Base-by-base conservation (phyloP, 345 rosid genomes). In the Anacardium occidentale region DNA sequence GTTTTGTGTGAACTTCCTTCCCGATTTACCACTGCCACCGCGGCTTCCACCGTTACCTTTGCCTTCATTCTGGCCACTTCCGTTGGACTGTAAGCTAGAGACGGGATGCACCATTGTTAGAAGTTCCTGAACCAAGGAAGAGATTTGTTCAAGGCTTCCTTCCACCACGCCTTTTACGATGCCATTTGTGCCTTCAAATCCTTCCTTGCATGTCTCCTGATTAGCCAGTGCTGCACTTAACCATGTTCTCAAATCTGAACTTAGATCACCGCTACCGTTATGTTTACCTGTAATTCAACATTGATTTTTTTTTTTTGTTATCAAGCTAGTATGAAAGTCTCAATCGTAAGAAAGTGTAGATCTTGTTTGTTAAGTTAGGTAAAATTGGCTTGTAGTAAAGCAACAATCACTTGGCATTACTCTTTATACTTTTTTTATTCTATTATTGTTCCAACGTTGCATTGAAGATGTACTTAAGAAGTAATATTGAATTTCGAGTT, bases 121-220 rank as follows among this genome's bases (percentile, higher is more conserved):
- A 64, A 93, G 87, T 10, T 87, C 54, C 6, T 70, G 78, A 62
- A 93, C 80, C 51, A 81, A 29, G 15, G 88, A 78, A 22, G 81
- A 69, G 74, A 89, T 83, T 52, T 83, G 88, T 74, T 63, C 70
- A 8, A 93, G 84, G 75, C 95, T 77, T 24, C 88, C 85, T 22
- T 84, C 64, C 34, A 89, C 83, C 10, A 87, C 45, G 10, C 71
- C 72, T 77, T 83, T 85, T n/a, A 83, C 85, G 17, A 87, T 21
- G 69, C 89, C 72, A 68, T 68, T 85, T 14, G 90, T 88, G 21
- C 89, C 93, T 6, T 83, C 96, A 75, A 81, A 88, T 25, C 95
- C 97, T 12, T 94, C 97, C 2, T 80, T 79, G 81, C 98, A 94
- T 25, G 98, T 94, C 77, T 88, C 91, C 60, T 89, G 90, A 69